Conservation (phyloP, 2,329 filamentous ascomycete species). For the Lasiodiplodia sp. region DNA sequence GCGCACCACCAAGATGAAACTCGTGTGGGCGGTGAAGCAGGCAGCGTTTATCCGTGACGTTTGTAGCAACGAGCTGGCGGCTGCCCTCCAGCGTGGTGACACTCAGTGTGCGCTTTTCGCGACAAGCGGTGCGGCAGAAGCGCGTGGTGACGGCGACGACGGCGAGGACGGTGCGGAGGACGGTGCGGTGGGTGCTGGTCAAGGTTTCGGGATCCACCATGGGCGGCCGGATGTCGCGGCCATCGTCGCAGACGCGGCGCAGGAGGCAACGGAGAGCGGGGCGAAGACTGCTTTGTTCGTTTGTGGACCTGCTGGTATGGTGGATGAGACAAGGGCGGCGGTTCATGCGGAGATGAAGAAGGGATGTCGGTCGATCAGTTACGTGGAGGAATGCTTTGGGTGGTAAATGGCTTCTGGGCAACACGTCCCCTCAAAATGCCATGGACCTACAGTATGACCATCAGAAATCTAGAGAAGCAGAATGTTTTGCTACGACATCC, state of each 20-base stretch:
- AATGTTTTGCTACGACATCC: too few species aligned
- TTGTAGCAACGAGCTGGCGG: conserved; percentile 35
- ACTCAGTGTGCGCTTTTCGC: conserved; percentile 31
- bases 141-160: background rate
- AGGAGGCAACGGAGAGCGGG: conserved; percentile 39
- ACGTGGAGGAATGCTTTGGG: conserved; percentile 58
- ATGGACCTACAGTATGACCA: too few species aligned
- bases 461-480: too few species aligned
- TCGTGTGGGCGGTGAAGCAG: conserved; percentile 46
- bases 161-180: conserved; percentile 22
- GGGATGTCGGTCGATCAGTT: conserved; percentile 47
- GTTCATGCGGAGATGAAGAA: conserved; percentile 47
- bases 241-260: conserved; percentile 44
- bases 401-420: conserved; percentile 47
- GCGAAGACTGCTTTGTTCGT: conserved; percentile 49
- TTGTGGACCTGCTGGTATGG: conserved; percentile 56
- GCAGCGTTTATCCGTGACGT: conserved; percentile 39
- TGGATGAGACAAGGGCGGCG: conserved; percentile 52
- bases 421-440: too few species aligned
- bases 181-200: background rate
- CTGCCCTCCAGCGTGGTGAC: conserved; percentile 35
- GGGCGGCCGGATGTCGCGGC: conserved; percentile 50
- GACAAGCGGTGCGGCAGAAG: conserved; percentile 20
- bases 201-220: conserved; percentile 37
- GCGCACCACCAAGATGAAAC: conserved; percentile 36